Evolutionary conservation across 768 basidiomycete species (phyloP), one percentile per base, ranked within the genome.

Genomic region (Agrocybe pediades): DNA sequence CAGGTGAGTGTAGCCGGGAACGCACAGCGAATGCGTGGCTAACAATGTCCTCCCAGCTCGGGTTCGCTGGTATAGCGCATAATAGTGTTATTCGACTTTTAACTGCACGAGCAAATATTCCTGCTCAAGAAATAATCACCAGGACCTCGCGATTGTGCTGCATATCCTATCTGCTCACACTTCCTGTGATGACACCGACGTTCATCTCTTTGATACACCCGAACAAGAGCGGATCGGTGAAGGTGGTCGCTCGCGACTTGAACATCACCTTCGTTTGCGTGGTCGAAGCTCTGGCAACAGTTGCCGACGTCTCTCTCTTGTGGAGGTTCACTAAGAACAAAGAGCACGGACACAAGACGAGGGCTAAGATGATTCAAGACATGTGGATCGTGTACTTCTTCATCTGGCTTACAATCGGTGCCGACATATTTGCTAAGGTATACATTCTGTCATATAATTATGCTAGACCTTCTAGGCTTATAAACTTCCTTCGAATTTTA

Each of bases 221-320:
- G 11, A 36, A 36, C 2, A 40, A 49, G 21, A 49, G 55, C 27
- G 50, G 49, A 8, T 46, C 45, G 2, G 55, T 56, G 6, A 56
- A 56, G n/a, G 49, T 56, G 16, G 45, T 56, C 16, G 55, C 55
- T 1, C 55, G 55, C 9, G 55, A 56, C 20, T 15, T 56, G 19
- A 56, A 56, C 26, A 56, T 56, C 23, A 51, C 55, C 9, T 56
- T 51, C 25, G 55, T 56, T n/a, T 56, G 55, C 49, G 29, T 56
- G 20, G 49, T 56, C 26, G 55, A 56, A 40, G 49, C 49, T 4
- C 36, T 56, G 39, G 55, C 55, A 9, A 56, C 55, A 7, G 45
- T 41, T n/a, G 49, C 55, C 8, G 55, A 56, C 43, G 15, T 56
- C 9, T 24, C 49, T 1, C 49, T 56, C 8, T 26, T 56, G 11